These are phyloP conservation scores for Carallia brachiata DNA, from an alignment of 345 rosid genomes.

Conservation along the genomic window DNA sequence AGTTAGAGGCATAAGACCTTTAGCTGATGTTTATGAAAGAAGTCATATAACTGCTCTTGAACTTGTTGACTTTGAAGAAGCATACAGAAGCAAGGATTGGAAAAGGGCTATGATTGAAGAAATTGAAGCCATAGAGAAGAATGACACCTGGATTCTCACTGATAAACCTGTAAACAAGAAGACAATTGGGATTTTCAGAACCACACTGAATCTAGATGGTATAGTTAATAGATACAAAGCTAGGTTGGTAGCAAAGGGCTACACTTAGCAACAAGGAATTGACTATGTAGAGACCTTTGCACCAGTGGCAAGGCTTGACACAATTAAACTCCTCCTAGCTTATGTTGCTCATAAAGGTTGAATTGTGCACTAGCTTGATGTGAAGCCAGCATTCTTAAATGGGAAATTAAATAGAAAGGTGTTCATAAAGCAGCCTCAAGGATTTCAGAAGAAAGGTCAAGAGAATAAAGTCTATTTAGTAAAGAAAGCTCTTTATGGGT, in stretches of 20 bases:
- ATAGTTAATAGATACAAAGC: background rate
- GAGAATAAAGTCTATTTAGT: too few species aligned
- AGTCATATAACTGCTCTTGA: background rate
- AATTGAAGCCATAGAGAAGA: background rate
- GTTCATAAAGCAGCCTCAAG: background rate
- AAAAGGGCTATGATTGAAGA: background rate
- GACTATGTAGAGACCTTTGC: background rate
- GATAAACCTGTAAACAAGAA: too few species aligned
- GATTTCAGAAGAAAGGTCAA: background rate
- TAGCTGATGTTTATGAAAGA: background rate
- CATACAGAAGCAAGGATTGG: background rate
- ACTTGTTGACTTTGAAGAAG: background rate
- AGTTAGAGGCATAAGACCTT: background rate
- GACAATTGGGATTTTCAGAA: background rate
- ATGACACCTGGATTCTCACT: background rate
- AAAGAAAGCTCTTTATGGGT: background rate
- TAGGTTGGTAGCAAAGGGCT: background rate
- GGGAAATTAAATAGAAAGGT: background rate
- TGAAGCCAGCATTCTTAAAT: conserved; percentile 3
- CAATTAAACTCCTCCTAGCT: background rate
- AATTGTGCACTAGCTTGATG: background rate
- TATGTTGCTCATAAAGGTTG: background rate
- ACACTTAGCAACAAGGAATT: background rate
- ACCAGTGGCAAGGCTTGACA: background rate
- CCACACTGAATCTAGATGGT: background rate